Evolutionary conservation across 2,329 filamentous ascomycete species (phyloP).

Genomic region (Aureobasidium melanogenum): DNA sequence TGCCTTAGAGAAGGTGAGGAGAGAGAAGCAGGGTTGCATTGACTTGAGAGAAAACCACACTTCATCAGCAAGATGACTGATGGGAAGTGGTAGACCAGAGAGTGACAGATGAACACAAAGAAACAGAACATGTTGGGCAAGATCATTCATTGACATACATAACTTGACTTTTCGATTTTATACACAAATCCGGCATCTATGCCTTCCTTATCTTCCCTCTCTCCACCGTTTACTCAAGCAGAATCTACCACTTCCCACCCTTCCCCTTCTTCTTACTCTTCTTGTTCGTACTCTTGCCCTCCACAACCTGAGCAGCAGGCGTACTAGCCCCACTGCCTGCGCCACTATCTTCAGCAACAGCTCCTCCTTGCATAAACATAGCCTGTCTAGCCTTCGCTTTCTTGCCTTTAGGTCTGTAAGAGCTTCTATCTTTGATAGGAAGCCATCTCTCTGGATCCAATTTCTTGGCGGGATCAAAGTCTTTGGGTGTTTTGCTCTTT

Average conservation of each 20-base stretch:
- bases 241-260: conserved; percentile 14
- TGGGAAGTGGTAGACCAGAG: too few relatives aligned
- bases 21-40: too few relatives aligned
- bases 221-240: too few relatives aligned
- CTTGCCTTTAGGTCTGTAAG: conserved; percentile 82
- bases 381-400: conserved; percentile 63
- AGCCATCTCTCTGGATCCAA: conserved; percentile 90
- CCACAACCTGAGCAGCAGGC: conserved; percentile 26
- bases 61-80: too few relatives aligned
- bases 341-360: conserved; percentile 49
- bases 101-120: too few relatives aligned
- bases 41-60: too few relatives aligned
- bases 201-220: too few relatives aligned
- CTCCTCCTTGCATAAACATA: conserved; percentile 76
- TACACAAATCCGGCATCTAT: too few relatives aligned
- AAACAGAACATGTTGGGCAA: too few relatives aligned
- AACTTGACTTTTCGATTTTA: too few relatives aligned
- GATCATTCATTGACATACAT: too few relatives aligned
- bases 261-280: conserved; percentile 29
- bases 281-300: conserved; percentile 35
- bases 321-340: conserved; percentile 24
- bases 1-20: too few relatives aligned
- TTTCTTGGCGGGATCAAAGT: conserved; percentile 67
- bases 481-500: conserved; percentile 58
- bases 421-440: conserved; percentile 78